Percentiles rank a stretch among this genome's conserved stretches.
These are phyloP conservation scores for Mortierella sp. DNA, from an alignment of 371 early-diverging fungal genomes.

Conservation along the genomic window DNA sequence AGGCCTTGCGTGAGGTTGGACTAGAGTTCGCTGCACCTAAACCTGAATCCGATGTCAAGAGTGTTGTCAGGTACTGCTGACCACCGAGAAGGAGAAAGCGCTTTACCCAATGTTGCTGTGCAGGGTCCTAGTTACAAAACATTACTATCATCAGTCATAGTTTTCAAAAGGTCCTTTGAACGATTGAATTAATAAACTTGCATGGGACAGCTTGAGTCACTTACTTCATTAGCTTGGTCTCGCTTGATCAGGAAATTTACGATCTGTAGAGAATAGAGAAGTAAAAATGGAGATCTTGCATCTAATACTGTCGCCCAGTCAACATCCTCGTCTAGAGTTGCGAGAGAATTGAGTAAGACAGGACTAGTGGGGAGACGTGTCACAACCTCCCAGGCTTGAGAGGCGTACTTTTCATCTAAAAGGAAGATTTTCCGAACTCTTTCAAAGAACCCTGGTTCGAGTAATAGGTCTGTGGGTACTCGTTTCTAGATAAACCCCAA, in stretches of 20 bases:
- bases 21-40: slow-evolving; percentile 32
- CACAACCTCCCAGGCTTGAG: slow-evolving; percentile 60
- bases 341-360: slow-evolving; percentile 42
- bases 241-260: slow-evolving; percentile 54
- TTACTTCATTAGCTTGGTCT: slow-evolving; percentile 34
- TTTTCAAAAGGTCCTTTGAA: too few relatives aligned
- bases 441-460: slow-evolving; percentile 58
- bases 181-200: not conserved
- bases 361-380: slow-evolving; percentile 59
- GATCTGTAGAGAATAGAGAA: slow-evolving; percentile 61
- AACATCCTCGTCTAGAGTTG: slow-evolving; percentile 38
- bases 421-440: slow-evolving; percentile 57
- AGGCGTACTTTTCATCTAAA: slow-evolving; percentile 60
- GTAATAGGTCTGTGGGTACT: slow-evolving; percentile 46
- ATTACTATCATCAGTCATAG: not conserved
- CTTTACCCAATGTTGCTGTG: slow-evolving; percentile 43
- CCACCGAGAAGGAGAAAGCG: slow-evolving; percentile 56
- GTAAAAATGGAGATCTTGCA: slow-evolving; percentile 58
- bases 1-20: slow-evolving; percentile 36
- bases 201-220: not conserved
- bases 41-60: slow-evolving; percentile 54
- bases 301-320: slow-evolving; percentile 57
- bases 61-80: slow-evolving; percentile 38
- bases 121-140: slow-evolving; percentile 9
- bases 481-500: slow-evolving; percentile 19